Percentiles rank a stretch among this genome's conserved stretches.
Conservation (phyloP, 768 basidiomycete genomes). For the Coprinopsis cinerea region DNA sequence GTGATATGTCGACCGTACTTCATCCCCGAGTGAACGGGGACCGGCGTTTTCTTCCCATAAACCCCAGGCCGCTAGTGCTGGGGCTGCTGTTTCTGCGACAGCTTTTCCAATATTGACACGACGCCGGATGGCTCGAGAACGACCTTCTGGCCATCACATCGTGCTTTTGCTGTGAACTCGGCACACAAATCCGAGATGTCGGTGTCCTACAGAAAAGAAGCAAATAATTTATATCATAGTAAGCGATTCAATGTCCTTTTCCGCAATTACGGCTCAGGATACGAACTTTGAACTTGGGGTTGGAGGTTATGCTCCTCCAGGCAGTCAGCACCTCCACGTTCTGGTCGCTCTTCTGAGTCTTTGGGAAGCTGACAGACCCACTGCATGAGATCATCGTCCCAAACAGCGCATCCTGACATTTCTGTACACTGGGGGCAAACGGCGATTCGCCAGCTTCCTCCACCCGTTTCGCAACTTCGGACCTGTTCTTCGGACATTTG, state of each 20-base stretch:
- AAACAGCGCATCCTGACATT: conserved; percentile 36
- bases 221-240: conserved; percentile 9
- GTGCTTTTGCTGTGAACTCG: conserved; percentile 77
- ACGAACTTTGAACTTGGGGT: conserved; percentile 70
- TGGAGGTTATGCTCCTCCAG: conserved; percentile 70
- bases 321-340: conserved; percentile 77
- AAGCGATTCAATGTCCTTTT: conserved; percentile 5
- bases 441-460: conserved; percentile 51
- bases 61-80: neutral
- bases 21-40: neutral
- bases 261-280: conserved; percentile 6
- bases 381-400: conserved; percentile 60
- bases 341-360: conserved; percentile 59
- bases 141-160: conserved; percentile 80
- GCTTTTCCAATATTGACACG: conserved; percentile 38
- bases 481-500: conserved; percentile 20
- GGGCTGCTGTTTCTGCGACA: conserved; percentile 27
- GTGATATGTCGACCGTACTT: neutral
- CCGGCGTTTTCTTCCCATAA: neutral
- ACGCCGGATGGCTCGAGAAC: conserved; percentile 61
- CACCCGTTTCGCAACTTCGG: conserved; percentile 41
- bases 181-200: conserved; percentile 76
- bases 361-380: conserved; percentile 57
- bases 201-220: conserved; percentile 42
- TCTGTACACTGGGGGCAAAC: conserved; percentile 42